Evolutionary conservation across 2,329 filamentous ascomycete species (phyloP).

Genomic region (Trichoderma arundinaceum): DNA sequence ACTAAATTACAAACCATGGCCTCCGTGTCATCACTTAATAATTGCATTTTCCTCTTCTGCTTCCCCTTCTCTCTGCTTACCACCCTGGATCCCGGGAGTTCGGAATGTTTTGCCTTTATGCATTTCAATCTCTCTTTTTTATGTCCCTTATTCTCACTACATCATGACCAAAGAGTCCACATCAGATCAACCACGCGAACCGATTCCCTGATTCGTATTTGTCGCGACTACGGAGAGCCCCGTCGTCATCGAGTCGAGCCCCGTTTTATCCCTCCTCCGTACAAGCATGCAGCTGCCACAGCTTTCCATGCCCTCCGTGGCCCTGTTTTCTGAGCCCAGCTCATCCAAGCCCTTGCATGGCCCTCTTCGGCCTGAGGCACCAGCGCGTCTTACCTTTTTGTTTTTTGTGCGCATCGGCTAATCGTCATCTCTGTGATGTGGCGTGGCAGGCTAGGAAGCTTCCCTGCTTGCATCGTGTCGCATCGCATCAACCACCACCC

Average conservation of each 20-base stretch:
- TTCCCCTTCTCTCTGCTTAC: neutral
- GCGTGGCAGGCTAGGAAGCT: too few species aligned
- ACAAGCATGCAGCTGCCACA: too few species aligned
- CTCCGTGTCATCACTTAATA: slow-evolving; percentile 4
- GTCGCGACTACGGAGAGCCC: too few species aligned
- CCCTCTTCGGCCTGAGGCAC: neutral
- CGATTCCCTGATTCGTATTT: too few species aligned
- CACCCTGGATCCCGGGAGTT: slow-evolving; percentile 19
- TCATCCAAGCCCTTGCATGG: neutral
- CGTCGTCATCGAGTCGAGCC: too few species aligned
- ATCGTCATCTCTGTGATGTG: too few species aligned
- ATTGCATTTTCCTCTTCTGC: neutral
- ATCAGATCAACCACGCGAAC: too few species aligned
- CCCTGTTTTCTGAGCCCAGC: slow-evolving; percentile 21
- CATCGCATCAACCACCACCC: too few species aligned
- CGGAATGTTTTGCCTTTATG: neutral
- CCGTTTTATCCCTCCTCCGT: too few species aligned
- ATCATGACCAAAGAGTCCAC: too few species aligned
- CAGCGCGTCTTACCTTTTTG: neutral
- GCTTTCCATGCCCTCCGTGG: neutral
- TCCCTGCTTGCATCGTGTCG: too few species aligned
- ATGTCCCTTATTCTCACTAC: neutral
- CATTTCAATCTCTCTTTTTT: neutral
- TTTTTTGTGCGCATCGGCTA: neutral
- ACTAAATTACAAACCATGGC: too few species aligned